A percentile compares a stretch with the other conserved stretches of the same genome.
These are phyloP conservation scores for Coemansia sp. DNA, from an alignment of 371 early-diverging fungal species.

Conservation along the genomic window DNA sequence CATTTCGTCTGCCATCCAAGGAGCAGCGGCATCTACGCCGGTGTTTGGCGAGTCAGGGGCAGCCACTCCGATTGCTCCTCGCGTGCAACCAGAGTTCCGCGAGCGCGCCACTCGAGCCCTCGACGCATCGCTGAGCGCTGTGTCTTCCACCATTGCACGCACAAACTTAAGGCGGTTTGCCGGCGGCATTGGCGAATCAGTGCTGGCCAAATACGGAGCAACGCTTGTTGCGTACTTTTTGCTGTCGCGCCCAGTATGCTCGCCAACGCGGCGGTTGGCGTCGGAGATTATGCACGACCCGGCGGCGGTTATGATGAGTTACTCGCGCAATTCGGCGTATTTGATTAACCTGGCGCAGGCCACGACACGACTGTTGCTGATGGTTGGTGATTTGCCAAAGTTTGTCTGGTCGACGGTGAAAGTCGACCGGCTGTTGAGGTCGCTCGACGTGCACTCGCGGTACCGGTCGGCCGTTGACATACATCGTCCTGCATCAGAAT, in stretches of 20 bases:
- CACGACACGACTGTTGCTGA: constrained; percentile 73
- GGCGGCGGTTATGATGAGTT: constrained; percentile 81
- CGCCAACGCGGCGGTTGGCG: constrained; percentile 64
- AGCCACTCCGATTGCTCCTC: constrained; percentile 24
- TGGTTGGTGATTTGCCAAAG: constrained; percentile 76
- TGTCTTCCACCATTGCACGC: constrained; percentile 32
- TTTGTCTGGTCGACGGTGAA: constrained; percentile 59
- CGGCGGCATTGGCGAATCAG: constrained; percentile 60
- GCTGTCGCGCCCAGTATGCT: constrained; percentile 75
- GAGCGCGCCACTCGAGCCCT: constrained; percentile 28
- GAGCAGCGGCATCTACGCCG: constrained; percentile 43
- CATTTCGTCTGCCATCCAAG: constrained; percentile 41
- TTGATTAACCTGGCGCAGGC: constrained; percentile 83
- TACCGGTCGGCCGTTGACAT: constrained; percentile 37
- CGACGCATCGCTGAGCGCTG: constrained; percentile 28
- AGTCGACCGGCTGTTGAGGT: constrained; percentile 41
- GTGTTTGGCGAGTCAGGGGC: constrained; percentile 1
- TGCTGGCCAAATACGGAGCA: constrained; percentile 81
- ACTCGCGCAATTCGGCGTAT: constrained; percentile 81
- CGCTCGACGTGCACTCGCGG: constrained; percentile 47
- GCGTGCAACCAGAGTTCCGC: constrained; percentile 40
- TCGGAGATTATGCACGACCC: constrained; percentile 66
- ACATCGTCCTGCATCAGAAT: constrained; percentile 1
- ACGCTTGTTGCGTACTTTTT: constrained; percentile 82
- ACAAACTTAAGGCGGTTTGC: constrained; percentile 45